Base-by-base conservation (phyloP, 2,329 filamentous ascomycete genomes). In the Calonectria hongkongensis region DNA sequence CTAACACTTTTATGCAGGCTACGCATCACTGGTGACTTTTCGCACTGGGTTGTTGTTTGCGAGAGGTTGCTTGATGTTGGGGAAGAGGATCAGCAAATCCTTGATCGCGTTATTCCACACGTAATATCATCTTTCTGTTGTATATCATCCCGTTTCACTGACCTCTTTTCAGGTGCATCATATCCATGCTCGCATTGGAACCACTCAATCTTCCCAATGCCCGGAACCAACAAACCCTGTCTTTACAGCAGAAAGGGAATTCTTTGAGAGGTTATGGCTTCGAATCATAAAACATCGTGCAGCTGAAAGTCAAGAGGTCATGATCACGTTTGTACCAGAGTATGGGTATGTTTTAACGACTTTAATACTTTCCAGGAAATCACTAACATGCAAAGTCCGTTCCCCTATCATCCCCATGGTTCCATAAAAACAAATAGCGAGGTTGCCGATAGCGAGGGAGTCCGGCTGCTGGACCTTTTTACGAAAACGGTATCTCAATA, bases 181-280 rank as follows among this genome's bases (percentile, higher is more conserved):
- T 50, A 81, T 83, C 28, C 82, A 84, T 65, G 73, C 82, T 3
- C 75, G 83, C 27, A 83, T 82, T 13, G 81, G 83, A 18, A 84
- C 82, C 12, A 83, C 82, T 2, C 82, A 84, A 43, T 78, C 82
- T 0, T 83, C 83, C 0, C 83, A 84, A 62, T 83, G 82, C 27
- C 80, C 82, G 1, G 81, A 84, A 3, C 82, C 83, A 3, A 74
- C 78, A 4, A 77, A 82, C 33, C 78, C 79, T 0, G 66, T 76
- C 15, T 84, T 82, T 27, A 69, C 73, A 4, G 65, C 75, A 4
- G 82, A 84, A 56, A 73, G 78, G 47, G 66, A 74, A 1, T 83
- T 81, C 54, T 83, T 84, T 45, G 82, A 84, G 18, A 78, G 72
- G 7, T n/a, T 77, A 2, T 80, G 78, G 77, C 48, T 56, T 4